phyloP scores from a whole-genome alignment of 352 stramenopile genomes.

The Phytopythium helicoides region DNA sequence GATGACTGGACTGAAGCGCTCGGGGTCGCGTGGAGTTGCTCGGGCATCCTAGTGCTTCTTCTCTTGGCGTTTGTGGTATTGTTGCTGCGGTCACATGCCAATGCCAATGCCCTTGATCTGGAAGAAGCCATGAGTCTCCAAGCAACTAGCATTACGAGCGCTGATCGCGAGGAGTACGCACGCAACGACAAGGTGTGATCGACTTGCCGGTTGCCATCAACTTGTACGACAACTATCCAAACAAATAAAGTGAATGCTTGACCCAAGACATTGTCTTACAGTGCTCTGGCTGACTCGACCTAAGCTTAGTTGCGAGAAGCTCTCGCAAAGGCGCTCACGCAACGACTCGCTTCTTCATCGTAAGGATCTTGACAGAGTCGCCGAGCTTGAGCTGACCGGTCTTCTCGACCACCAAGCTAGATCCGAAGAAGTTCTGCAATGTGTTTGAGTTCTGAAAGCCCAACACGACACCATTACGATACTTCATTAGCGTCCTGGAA shows the following conservation, averaged over 20 bases:
- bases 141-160: no score
- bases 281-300: no score
- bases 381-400: constrained; percentile 33
- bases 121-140: neutral
- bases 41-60: neutral
- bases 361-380: constrained; percentile 58
- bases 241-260: no score
- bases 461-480: constrained; percentile 54
- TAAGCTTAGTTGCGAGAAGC: no score
- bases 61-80: constrained; percentile 4
- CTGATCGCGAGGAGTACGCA: no score
- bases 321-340: no score
- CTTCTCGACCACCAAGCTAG: constrained; percentile 58
- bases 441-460: constrained; percentile 52
- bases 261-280: no score
- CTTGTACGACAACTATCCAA: no score
- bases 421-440: constrained; percentile 68
- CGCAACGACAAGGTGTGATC: no score
- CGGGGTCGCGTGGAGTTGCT: neutral
- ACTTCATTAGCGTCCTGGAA: constrained; percentile 36
- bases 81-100: constrained; percentile 1
- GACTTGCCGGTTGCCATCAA: no score
- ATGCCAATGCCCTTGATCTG: constrained; percentile 4
- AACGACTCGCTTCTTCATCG: constrained; percentile 51
- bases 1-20: constrained; percentile 4